These are phyloP conservation scores for Oxyria digyna DNA, from an alignment of 148 eudicot genomes.

Conservation along the genomic window DNA sequence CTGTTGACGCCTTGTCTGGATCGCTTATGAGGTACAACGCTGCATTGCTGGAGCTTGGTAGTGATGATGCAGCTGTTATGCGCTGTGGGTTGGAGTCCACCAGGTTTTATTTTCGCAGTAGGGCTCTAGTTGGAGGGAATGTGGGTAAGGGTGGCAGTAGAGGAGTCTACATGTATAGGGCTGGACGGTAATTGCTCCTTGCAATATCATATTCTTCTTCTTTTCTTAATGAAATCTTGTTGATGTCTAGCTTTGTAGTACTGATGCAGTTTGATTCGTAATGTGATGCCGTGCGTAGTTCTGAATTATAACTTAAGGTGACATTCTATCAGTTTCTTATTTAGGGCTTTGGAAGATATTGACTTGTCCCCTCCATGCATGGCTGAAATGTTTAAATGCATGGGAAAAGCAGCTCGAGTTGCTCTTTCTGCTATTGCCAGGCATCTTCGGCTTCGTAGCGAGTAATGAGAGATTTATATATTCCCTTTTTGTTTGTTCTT, in stretches of 20 bases:
- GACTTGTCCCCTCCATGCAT: constrained; percentile 87
- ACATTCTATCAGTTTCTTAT: constrained; percentile 21
- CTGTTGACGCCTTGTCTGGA: constrained; percentile 53
- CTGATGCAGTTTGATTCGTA: neutral
- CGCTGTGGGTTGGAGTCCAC: constrained; percentile 66
- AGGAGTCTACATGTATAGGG: constrained; percentile 58
- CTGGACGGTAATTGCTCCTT: constrained; percentile 52
- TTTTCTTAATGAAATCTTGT: neutral
- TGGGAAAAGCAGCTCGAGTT: constrained; percentile 83
- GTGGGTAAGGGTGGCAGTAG: constrained; percentile 27
- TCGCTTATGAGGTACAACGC: constrained; percentile 66
- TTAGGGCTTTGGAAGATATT: constrained; percentile 74
- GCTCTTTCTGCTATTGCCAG: constrained; percentile 73
- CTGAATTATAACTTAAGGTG: constrained; percentile 14
- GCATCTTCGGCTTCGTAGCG: constrained; percentile 76
- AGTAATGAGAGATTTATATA: constrained; percentile 36
- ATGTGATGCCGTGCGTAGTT: neutral
- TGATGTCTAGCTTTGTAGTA: neutral
- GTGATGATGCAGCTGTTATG: constrained; percentile 48
- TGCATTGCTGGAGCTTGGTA: constrained; percentile 53
- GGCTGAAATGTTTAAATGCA: constrained; percentile 73
- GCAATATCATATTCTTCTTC: neutral
- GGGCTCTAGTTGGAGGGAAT: constrained; percentile 16
- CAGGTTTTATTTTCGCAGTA: constrained; percentile 46
- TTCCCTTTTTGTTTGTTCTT: neutral